Conservation (phyloP, 2,329 filamentous ascomycete genomes). For the Aspergillus fructus region DNA sequence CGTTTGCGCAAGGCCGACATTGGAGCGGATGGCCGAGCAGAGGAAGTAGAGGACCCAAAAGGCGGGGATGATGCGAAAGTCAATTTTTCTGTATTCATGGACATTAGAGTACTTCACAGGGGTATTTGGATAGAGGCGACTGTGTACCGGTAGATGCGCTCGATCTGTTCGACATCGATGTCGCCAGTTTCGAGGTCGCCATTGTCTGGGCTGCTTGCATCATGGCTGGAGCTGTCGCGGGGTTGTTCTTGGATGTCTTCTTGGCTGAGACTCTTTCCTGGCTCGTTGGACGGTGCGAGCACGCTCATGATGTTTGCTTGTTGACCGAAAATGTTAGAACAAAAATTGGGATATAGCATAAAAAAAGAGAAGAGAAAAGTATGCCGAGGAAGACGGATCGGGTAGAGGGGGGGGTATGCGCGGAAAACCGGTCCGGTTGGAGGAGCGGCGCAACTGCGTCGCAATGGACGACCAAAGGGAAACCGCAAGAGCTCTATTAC, state of each 20-base stretch:
- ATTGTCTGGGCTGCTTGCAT: neutral
- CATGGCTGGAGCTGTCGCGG: neutral
- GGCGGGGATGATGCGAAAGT: slow-evolving; percentile 63
- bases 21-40: slow-evolving; percentile 86
- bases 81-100: slow-evolving; percentile 49
- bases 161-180: slow-evolving; percentile 32
- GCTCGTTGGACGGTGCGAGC: neutral
- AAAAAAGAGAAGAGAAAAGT: neutral
- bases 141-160: slow-evolving; percentile 39
- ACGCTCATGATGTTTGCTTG: neutral
- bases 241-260: slow-evolving; percentile 7
- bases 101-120: neutral
- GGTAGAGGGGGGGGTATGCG: neutral
- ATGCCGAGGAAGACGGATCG: neutral
- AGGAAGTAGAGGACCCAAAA: slow-evolving; percentile 92
- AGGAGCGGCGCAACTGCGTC: neutral
- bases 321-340: too few relatives aligned
- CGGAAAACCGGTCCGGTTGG: neutral
- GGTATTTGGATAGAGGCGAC: neutral
- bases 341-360: too few relatives aligned
- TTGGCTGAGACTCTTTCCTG: slow-evolving; percentile 11
- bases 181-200: slow-evolving; percentile 8
- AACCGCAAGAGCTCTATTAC: neutral
- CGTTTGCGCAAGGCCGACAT: slow-evolving; percentile 89
- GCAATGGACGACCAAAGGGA: neutral